Conservation (phyloP, 345 rosid species). For the Microcos paniculata region DNA sequence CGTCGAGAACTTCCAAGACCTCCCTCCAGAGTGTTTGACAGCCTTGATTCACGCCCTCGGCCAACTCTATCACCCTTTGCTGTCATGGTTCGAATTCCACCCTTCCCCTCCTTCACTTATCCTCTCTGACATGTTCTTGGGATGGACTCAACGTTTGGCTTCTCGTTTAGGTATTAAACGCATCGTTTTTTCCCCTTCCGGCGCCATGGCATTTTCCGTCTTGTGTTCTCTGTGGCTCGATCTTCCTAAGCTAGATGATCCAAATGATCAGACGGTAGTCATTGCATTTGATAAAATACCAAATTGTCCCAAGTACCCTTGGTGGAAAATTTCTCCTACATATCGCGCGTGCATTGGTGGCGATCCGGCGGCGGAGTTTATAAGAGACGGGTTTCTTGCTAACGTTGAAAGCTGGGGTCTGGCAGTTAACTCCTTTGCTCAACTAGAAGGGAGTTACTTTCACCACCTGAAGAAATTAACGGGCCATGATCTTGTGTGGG, state of each 20-base stretch:
- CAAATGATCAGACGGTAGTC: conserved; percentile 14
- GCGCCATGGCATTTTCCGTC: conserved; percentile 46
- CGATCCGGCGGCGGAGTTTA: conserved; percentile 36
- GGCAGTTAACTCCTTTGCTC: conserved; percentile 43
- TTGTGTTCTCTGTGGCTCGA: conserved; percentile 38
- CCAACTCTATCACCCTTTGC: conserved; percentile 41
- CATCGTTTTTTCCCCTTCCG: conserved; percentile 60
- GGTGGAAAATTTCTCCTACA: conserved; percentile 42
- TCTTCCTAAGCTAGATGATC: conserved; percentile 29
- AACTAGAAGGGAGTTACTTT: conserved; percentile 42
- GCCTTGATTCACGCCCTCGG: conserved; percentile 35
- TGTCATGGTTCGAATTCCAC: conserved; percentile 47
- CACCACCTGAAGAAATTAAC: conserved; percentile 34
- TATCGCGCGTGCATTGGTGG: conserved; percentile 33
- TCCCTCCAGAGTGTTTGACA: conserved; percentile 23
- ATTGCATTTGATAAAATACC: conserved; percentile 37
- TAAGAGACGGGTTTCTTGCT: conserved; percentile 27
- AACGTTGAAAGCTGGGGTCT: conserved; percentile 51
- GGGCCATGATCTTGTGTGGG: conserved; percentile 45
- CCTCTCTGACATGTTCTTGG: conserved; percentile 60
- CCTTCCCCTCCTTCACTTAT: conserved; percentile 55
- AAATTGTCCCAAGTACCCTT: conserved; percentile 39
- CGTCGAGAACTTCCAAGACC: conserved; percentile 37
- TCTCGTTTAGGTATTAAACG: conserved; percentile 32
- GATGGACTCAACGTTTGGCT: conserved; percentile 56